A percentile compares a stretch with the other conserved stretches of the same genome.
phyloP scores from a whole-genome alignment of 1,284 basidiomycete species.

The Malassezia vespertilionis region DNA sequence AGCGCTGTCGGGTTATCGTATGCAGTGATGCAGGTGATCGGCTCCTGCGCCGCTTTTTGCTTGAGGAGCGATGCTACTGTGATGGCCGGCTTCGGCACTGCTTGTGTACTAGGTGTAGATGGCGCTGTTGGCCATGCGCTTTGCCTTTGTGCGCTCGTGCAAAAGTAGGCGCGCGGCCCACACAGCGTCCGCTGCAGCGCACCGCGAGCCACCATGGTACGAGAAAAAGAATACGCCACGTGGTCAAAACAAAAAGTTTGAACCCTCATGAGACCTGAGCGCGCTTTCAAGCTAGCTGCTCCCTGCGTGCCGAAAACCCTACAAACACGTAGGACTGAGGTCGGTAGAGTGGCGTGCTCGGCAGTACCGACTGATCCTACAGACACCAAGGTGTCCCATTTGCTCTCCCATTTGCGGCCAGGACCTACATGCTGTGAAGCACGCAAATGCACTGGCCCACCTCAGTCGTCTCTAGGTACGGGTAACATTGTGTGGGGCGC shows the following conservation, averaged over 20 bases:
- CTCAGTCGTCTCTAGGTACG: slow-evolving; percentile 17
- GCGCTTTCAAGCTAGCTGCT: slow-evolving; percentile 22
- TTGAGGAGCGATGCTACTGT: neutral
- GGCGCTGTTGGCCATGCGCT: slow-evolving; percentile 9
- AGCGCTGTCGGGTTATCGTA: slow-evolving; percentile 42
- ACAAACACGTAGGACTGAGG: slow-evolving; percentile 19
- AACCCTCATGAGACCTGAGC: slow-evolving; percentile 14
- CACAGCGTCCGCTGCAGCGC: neutral
- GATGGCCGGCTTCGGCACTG: neutral
- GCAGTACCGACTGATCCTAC: slow-evolving; percentile 18
- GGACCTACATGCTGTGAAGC: slow-evolving; percentile 17
- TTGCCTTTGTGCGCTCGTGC: neutral
- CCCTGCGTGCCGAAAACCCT: slow-evolving; percentile 17
- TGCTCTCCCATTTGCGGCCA: slow-evolving; percentile 14
- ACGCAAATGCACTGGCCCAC: slow-evolving; percentile 9
- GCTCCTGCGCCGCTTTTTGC: neutral
- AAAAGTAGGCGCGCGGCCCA: neutral
- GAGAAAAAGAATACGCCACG: neutral
- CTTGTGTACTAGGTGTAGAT: neutral
- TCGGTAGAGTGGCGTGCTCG: slow-evolving; percentile 19
- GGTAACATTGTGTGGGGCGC: slow-evolving; percentile 18
- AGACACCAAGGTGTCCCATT: neutral
- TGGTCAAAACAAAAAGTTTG: slow-evolving; percentile 15
- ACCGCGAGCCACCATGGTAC: neutral
- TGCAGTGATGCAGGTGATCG: slow-evolving; percentile 34